Evolutionary conservation across 176 grass and related monocot species (phyloP).

Genomic region (Poa pratensis): DNA sequence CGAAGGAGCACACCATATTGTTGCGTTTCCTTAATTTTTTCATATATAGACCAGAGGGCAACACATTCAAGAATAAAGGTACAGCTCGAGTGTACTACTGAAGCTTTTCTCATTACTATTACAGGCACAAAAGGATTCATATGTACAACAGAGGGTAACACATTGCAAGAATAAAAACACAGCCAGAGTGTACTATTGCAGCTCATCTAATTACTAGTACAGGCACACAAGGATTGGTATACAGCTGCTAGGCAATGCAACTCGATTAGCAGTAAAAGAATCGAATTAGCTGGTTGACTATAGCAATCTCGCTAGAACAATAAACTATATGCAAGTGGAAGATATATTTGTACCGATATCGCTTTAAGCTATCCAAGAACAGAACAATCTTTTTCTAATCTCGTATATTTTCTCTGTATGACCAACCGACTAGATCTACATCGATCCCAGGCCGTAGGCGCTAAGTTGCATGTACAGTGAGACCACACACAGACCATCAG

Average conservation of each 20-base stretch:
- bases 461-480: conserved; percentile 57
- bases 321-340: conserved; percentile 42
- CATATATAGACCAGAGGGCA: no score
- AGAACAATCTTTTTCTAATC: conserved; percentile 47
- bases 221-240: conserved; percentile 20
- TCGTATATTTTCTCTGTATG: conserved; percentile 46
- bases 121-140: no score
- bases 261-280: conserved; percentile 49
- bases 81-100: no score
- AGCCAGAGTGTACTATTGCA: not conserved
- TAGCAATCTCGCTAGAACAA: conserved; percentile 37
- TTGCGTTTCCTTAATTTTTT: no score
- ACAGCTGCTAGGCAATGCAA: conserved; percentile 30
- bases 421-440: conserved; percentile 52
- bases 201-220: conserved; percentile 17
- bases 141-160: not conserved
- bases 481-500: conserved; percentile 10
- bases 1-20: no score
- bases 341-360: conserved; percentile 27
- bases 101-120: no score
- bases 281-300: conserved; percentile 43
- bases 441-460: conserved; percentile 35
- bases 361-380: conserved; percentile 37
- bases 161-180: not conserved
- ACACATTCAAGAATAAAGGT: no score